A percentile compares a stretch with the other conserved stretches of the same genome.
These are phyloP conservation scores for Dothideomycetes sp. DNA, from an alignment of 2,329 filamentous ascomycete genomes.

Conservation along the genomic window DNA sequence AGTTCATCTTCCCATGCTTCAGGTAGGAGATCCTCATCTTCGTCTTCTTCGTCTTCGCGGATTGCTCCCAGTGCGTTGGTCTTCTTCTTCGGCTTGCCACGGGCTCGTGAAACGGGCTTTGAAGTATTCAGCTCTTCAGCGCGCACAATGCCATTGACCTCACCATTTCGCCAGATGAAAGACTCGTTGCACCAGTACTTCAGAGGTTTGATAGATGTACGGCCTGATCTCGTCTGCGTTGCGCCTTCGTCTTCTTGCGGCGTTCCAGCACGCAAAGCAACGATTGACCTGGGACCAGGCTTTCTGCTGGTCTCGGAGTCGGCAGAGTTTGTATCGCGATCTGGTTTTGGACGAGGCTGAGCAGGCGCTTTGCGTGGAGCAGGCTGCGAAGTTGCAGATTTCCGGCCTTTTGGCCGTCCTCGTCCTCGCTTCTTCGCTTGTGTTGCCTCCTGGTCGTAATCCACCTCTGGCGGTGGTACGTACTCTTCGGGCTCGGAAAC, in stretches of 20 bases:
- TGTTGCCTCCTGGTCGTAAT: conserved; percentile 4
- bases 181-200: conserved; percentile 82
- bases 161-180: conserved; percentile 56
- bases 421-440: conserved; percentile 7
- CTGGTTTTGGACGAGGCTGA: conserved; percentile 3
- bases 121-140: conserved; percentile 52
- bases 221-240: conserved; percentile 63
- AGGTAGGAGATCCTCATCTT: conserved; percentile 42
- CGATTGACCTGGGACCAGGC: conserved; percentile 8
- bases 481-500: conserved; percentile 5
- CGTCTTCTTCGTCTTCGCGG: conserved; percentile 25
- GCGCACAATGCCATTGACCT: conserved; percentile 67
- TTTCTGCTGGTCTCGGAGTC: conserved; percentile 14
- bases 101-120: conserved; percentile 14
- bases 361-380: conserved; percentile 1
- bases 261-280: conserved; percentile 23
- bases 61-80: conserved; percentile 15
- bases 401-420: background rate
- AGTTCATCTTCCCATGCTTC: conserved; percentile 64
- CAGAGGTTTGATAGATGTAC: conserved; percentile 66
- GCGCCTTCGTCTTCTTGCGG: conserved; percentile 38
- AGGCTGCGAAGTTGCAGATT: background rate
- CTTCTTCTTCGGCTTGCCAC: conserved; percentile 20
- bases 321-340: conserved; percentile 7
- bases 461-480: conserved; percentile 4